Evolutionary conservation across 1,139 yeast genomes (phyloP).

Genomic region (Zhuliangozyma blackwelliae): DNA sequence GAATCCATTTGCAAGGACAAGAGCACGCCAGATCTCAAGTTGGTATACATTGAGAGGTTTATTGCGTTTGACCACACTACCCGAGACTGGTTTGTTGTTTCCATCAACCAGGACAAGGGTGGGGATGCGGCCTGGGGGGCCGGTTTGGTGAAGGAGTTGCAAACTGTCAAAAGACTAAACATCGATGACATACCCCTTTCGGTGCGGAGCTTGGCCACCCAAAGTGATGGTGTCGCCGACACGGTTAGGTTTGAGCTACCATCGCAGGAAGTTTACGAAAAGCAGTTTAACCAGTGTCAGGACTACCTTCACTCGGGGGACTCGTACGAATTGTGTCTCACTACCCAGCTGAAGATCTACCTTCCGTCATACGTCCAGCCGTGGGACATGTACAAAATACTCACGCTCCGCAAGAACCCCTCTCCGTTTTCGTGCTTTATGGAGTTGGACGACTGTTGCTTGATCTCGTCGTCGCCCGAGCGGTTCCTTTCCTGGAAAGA

Average conservation of each 20-base stretch:
- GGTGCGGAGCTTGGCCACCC: constrained; percentile 22
- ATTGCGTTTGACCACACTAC: constrained; percentile 51
- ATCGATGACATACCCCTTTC: constrained; percentile 19
- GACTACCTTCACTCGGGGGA: constrained; percentile 73
- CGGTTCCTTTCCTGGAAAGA: constrained; percentile 80
- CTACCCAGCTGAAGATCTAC: constrained; percentile 66
- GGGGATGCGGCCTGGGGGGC: constrained; percentile 31
- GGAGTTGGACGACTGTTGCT: constrained; percentile 63
- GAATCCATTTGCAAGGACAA: constrained; percentile 22
- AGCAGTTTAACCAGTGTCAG: constrained; percentile 64
- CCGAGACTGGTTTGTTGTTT: constrained; percentile 50
- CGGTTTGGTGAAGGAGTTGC: constrained; percentile 12
- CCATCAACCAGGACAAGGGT: constrained; percentile 32
- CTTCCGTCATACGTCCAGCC: constrained; percentile 46
- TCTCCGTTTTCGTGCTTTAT: constrained; percentile 88
- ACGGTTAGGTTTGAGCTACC: constrained; percentile 47
- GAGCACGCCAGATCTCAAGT: constrained; percentile 65
- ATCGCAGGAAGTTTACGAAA: constrained; percentile 46
- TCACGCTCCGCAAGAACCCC: constrained; percentile 68
- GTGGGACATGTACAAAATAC: constrained; percentile 77
- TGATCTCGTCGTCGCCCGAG: constrained; percentile 92
- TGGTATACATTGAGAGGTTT: constrained; percentile 67
- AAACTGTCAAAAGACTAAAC: constrained; percentile 12
- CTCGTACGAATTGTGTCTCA: constrained; percentile 89
- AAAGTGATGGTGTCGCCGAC: constrained; percentile 1